These are phyloP conservation scores for Coemansia sp. DNA, from an alignment of 192 early-diverging fungal genomes.

Conservation along the genomic window DNA sequence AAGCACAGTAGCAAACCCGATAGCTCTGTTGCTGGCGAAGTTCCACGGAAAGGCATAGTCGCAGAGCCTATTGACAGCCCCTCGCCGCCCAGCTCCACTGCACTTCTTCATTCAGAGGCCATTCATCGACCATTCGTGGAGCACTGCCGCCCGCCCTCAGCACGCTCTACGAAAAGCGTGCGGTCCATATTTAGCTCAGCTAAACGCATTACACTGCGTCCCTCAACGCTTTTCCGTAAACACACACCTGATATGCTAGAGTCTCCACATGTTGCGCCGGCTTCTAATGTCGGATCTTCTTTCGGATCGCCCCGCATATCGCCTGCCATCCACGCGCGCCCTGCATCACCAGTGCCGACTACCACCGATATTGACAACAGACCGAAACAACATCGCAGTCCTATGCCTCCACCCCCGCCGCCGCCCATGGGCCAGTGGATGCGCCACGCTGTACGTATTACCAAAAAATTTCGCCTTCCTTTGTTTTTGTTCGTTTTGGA, in stretches of 20 bases:
- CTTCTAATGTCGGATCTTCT: not conserved
- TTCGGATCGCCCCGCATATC: constrained; percentile 5
- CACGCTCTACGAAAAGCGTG: constrained; percentile 40
- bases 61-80: constrained; percentile 19
- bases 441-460: constrained; percentile 37
- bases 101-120: constrained; percentile 9
- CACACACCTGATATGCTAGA: constrained; percentile 7
- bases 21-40: not conserved
- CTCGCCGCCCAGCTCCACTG: constrained; percentile 3
- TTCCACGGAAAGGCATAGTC: not conserved
- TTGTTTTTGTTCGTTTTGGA: not conserved
- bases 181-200: constrained; percentile 46
- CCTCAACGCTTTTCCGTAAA: constrained; percentile 33
- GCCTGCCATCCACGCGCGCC: not conserved
- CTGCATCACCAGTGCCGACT: constrained; percentile 8
- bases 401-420: constrained; percentile 7
- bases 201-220: constrained; percentile 42
- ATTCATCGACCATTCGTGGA: not conserved
- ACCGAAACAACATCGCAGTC: constrained; percentile 9
- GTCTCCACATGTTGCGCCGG: constrained; percentile 3
- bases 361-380: not conserved
- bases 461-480: not conserved
- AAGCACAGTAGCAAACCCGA: constrained; percentile 19
- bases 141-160: constrained; percentile 29
- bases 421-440: constrained; percentile 11